Base-by-base conservation (phyloP, 768 basidiomycete species). In the Trametes gibbosa region DNA sequence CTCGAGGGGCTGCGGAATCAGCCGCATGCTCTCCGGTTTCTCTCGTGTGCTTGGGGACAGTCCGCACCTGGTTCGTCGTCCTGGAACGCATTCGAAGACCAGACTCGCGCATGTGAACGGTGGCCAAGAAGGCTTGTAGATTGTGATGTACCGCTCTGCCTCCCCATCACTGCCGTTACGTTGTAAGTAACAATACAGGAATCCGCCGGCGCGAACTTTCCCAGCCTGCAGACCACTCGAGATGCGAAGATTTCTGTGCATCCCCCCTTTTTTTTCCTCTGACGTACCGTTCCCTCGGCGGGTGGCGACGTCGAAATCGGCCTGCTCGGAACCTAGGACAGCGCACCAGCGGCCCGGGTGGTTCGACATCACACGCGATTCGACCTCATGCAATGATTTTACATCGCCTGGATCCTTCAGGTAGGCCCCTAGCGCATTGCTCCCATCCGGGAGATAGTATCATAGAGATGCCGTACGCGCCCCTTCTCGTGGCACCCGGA, bases 121-220 rank as follows among this genome's bases (percentile, higher is more conserved):
- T 32, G 35, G 14, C 23, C 41, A 27, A 50, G 47, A 54, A 54
- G 52, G 39, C 16, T 46, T 10, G 21, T 24, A 40, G 24, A 29
- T 32, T 25, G 47, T 42, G 47, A 49, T 48, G 51, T 45, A 41
- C 39, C 21, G 19, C 39, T 24, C 46, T 32, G 29, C 29, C 29
- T 29, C 35, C 29, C 32, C 52, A 53, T 56, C 55, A 56, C 47
- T 29, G 46, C 55, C 47, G 21, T 56, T 49, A 56, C 55, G 55
- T 56, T 56, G 55, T 56, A 49, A 49, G 55, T 56, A 56, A 41
- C 55, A 49, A 41, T 41, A n/a, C 55, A 49, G 47, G 39, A 49
- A 32, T 49, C 39, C 29, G 35, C 55, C 55, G 47, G 23, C 25
- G 32, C 8, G 25, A 42, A 29, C 47, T 27, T 35, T 54, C 52